Evolutionary conservation across 768 basidiomycete genomes (phyloP), one percentile per base, ranked within the genome.

Genomic region (Panaeolus cyanescens): DNA sequence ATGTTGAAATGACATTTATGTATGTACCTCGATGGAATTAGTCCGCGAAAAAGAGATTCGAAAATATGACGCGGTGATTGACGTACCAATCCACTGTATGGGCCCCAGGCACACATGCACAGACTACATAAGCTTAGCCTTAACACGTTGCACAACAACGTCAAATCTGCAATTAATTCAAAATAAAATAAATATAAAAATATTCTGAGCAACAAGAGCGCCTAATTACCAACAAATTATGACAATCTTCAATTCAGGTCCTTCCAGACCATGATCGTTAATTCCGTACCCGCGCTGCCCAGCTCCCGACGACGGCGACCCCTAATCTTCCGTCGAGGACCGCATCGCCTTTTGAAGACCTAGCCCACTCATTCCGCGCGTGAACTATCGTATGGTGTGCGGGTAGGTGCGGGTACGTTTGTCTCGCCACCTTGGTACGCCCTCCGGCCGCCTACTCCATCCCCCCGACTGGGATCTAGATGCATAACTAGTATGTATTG

Each of bases 1-100:
- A 50, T 50, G 45, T 28, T 50, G 22, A 28, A 25, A 50, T 50
- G 45, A 30, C 19, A 50, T 50, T 50, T 50, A 50, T 50, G 45
- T 50, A 50, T 15, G 1, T 25, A 50, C 45, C 45, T 50, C 45
- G 45, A 50, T 50, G 45, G 45, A 50, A 50, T 50, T 50, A 50
- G 45, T 50, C 45, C 45, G 45, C 45, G 22, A 50, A 50, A n/a
- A 25, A 20, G 25, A 50, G 45, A 50, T 50, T 50, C 45, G 45
- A 50, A 28, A 7, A 50, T 50, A 50, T 50, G 45, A 50, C 45
- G 45, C 45, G 45, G 45, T 50, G 45, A 50, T 50, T 50, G 45
- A 50, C 45, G 45, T 28, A 50, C 45, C 12, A 30, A 28, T 28
- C 45, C 45, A 50, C 45, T 50, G 12, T 28, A 4, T 50, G 22